Evolutionary conservation across 805 yeast genomes (phyloP).

Genomic region (Cyberlindnera misumaiensis): DNA sequence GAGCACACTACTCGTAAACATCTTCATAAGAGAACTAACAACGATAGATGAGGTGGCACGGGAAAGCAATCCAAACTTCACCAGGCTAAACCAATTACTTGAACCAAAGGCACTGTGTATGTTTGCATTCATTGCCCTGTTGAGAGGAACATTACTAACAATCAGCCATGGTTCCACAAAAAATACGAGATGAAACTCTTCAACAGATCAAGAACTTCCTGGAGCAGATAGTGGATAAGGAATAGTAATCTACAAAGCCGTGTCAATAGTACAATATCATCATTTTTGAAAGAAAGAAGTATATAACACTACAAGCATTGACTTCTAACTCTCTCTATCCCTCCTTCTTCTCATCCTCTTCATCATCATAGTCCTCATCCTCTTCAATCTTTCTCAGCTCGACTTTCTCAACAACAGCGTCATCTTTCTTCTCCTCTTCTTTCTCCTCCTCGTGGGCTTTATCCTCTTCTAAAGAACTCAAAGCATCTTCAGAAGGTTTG

Average conservation of each 20-base stretch:
- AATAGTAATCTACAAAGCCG: constrained; percentile 10
- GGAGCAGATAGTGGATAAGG: constrained; percentile 39
- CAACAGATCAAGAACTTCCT: constrained; percentile 52
- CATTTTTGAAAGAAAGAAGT: not conserved
- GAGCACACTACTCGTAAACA: constrained; percentile 13
- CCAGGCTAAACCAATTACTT: constrained; percentile 41
- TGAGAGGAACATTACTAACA: constrained; percentile 8
- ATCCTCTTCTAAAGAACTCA: constrained; percentile 28
- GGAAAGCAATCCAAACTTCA: constrained; percentile 44
- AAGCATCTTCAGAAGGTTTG: constrained; percentile 21
- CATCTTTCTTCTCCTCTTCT: constrained; percentile 20
- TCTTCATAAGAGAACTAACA: constrained; percentile 4
- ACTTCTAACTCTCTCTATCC: constrained; percentile 3
- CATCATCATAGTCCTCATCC: constrained; percentile 33
- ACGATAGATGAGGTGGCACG: constrained; percentile 29
- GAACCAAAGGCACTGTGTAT: constrained; percentile 60
- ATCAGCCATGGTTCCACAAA: constrained; percentile 53
- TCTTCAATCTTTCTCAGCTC: constrained; percentile 34
- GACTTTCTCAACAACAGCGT: constrained; percentile 23
- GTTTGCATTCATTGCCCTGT: constrained; percentile 11
- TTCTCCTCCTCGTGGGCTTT: constrained; percentile 25
- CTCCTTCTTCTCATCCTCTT: constrained; percentile 21
- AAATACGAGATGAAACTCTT: constrained; percentile 54
- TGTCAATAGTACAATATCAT: not conserved
- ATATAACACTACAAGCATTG: too few species aligned